Base-by-base conservation (phyloP, 2,329 filamentous ascomycete species). In the Pseudopithomyces maydicus region DNA sequence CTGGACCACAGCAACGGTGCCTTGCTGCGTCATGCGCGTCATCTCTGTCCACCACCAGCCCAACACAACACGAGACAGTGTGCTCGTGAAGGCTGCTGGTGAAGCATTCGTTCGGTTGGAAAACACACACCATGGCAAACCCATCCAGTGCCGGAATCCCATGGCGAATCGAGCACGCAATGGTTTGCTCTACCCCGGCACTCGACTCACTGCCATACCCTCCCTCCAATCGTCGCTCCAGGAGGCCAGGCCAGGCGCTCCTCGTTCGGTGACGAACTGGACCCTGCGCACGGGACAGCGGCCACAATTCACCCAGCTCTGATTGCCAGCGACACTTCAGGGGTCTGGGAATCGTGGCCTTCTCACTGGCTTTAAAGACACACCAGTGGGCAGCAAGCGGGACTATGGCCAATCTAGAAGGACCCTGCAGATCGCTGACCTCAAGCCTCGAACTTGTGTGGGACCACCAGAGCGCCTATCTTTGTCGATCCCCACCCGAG, bases 391-490 rank as follows among this genome's bases (percentile, higher is more conserved):
- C 15, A 50, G 15, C 12, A 3, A 41, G 15, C 6, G 12, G 22
- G 14, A 20, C 55, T 56, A 56, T 11, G 5, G 15, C 17, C 6
- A 19, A 63, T 43, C 20, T n/a, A 54, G 67, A 55, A 70, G 68
- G 68, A 72, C 70, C 70, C 70, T 72, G 70, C 56, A 70, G 69
- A 71, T 72, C 68, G 42, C 51, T 65, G 57, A 59, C 59, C 55
- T 62, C 62, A 64, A 59, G 59, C 57, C 62, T 61, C 54, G 55
- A 56, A 50, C 57, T 45, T 45, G 44, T 55, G 60, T 64, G 63
- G 63, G 61, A 56, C 63, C 29, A 48, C 55, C 49, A 57, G 60
- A 58, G 62, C 57, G 61, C 64, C 42, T 53, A 65, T 54, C 54
- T 36, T 36, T 53, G 65, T 46, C 58, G 66, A 72, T 72, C 69